A percentile compares a stretch with the other conserved stretches of the same genome.
These are phyloP conservation scores for Myxozyma mucilagina DNA, from an alignment of 805 yeast genomes.

Conservation along the genomic window DNA sequence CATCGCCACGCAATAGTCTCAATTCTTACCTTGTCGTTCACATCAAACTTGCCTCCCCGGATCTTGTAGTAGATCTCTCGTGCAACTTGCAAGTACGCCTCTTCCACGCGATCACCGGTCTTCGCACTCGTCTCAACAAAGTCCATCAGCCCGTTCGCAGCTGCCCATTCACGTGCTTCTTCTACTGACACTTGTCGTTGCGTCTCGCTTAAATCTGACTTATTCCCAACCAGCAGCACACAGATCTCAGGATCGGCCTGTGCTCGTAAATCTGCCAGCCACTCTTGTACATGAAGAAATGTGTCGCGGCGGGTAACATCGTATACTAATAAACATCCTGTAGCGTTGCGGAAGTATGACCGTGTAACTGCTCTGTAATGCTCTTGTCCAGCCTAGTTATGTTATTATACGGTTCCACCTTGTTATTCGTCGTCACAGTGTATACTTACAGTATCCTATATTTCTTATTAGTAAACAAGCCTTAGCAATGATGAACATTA, in stretches of 20 bases:
- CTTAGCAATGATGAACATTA: neutral
- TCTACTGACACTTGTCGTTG: slow-evolving; percentile 38
- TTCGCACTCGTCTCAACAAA: slow-evolving; percentile 64
- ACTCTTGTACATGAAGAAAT: slow-evolving; percentile 47
- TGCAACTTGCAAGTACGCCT: slow-evolving; percentile 45
- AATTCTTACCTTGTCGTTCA: slow-evolving; percentile 37
- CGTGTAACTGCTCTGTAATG: slow-evolving; percentile 43
- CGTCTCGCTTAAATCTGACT: slow-evolving; percentile 53
- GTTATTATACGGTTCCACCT: too few species aligned
- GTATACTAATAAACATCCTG: slow-evolving; percentile 43
- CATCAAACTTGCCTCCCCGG: slow-evolving; percentile 37
- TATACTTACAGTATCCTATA: slow-evolving; percentile 28
- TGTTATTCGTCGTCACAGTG: neutral
- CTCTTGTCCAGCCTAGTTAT: slow-evolving; percentile 40
- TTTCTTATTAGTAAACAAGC: slow-evolving; percentile 2
- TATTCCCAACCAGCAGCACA: slow-evolving; percentile 80
- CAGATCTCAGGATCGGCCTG: slow-evolving; percentile 68
- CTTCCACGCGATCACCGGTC: slow-evolving; percentile 55
- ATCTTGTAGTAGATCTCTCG: slow-evolving; percentile 39
- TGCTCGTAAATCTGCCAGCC: slow-evolving; percentile 72
- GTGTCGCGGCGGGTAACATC: slow-evolving; percentile 42
- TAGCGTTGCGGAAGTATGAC: slow-evolving; percentile 43
- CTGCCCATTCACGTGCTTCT: slow-evolving; percentile 50
- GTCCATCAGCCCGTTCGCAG: slow-evolving; percentile 45
- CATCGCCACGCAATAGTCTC: neutral